These are phyloP conservation scores for Aureobasidium sp. DNA, from an alignment of 2,329 filamentous ascomycete genomes.

Conservation along the genomic window DNA sequence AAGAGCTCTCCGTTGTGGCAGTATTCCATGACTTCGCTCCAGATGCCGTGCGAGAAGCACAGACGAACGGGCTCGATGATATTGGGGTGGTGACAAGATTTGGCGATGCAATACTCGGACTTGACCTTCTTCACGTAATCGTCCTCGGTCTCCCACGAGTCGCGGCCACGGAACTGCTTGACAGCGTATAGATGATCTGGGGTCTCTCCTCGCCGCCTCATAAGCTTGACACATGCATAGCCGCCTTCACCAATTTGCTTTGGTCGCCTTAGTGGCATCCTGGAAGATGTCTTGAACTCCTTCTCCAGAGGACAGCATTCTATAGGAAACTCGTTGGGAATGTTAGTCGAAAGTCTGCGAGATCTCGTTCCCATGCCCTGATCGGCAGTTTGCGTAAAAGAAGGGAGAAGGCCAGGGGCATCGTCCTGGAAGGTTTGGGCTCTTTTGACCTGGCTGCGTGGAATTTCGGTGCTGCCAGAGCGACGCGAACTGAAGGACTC, in stretches of 20 bases:
- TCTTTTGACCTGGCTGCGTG: not conserved
- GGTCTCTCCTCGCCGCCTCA: conserved; percentile 49
- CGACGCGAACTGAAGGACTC: conserved; percentile 12
- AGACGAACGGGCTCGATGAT: conserved; percentile 74
- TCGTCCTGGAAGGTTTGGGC: conserved; percentile 3
- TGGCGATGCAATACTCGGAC: conserved; percentile 81
- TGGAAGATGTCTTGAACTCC: conserved; percentile 22
- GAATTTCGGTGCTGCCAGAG: conserved; percentile 11
- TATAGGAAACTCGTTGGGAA: conserved; percentile 27
- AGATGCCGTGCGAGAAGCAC: conserved; percentile 64
- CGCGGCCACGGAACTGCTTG: conserved; percentile 77
- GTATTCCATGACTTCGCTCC: conserved; percentile 93
- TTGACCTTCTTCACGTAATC: conserved; percentile 88
- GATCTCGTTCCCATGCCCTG: conserved; percentile 30
- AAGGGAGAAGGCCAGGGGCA: conserved; percentile 3
- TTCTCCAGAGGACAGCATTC: conserved; percentile 38
- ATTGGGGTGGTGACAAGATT: conserved; percentile 78
- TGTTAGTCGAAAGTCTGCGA: conserved; percentile 26
- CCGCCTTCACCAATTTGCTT: conserved; percentile 76
- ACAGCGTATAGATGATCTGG: conserved; percentile 65
- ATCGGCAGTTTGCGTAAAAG: conserved; percentile 21
- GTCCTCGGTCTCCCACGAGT: conserved; percentile 56
- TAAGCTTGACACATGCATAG: conserved; percentile 74
- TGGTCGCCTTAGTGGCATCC: conserved; percentile 55
- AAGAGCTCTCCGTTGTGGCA: conserved; percentile 78